Base-by-base conservation (phyloP, 768 basidiomycete species). In the Filobasidium wieringae region DNA sequence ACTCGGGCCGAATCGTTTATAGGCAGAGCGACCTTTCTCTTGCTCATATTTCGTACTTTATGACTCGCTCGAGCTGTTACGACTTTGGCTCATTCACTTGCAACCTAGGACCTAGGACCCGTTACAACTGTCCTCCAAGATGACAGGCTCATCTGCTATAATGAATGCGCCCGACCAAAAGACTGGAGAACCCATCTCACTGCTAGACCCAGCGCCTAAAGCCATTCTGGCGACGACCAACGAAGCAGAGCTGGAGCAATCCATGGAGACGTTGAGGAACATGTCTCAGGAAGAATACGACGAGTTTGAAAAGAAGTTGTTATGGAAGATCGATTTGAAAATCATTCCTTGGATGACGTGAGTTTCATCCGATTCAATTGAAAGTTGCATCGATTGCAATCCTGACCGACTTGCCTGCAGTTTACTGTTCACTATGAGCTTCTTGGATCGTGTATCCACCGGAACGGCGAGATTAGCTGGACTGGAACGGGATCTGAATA, bases 271-370 rank as follows among this genome's bases (percentile, higher is more conserved):
- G 39, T 60, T 72, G 33, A 61, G 66, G 2, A 55, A 60, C 4
- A 64, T 71, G 68, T 55, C 57, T 33, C 62, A 64, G 4, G 68
- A 67, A 27, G 68, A 72, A 60, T 68, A 64, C 39, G 55, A 49
- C 9, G 64, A 32, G 34, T 58, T 63, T 7, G 71, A 72, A 41
- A 65, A 61, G 57, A 61, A 61, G 9, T 53, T 71, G 39, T 17
- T 72, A 7, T 51, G 62, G 52, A 71, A 71, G 65, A 61, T 70
- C 41, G 71, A 72, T 45, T 52, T 43, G 49, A 64, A 64, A 37
- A 53, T 72, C 32, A 68, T 72, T 2, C 71, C 71, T 12, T 72
- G 71, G 71, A 69, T 72, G 66, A 71, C 69, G 70, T 69, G 64
- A 60, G 66, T 68, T 22, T 4, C 17, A 27, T 1, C 22, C 6